Base-by-base conservation (phyloP, 805 yeast genomes). In the Sugiyamaella boreocaroliniensis region DNA sequence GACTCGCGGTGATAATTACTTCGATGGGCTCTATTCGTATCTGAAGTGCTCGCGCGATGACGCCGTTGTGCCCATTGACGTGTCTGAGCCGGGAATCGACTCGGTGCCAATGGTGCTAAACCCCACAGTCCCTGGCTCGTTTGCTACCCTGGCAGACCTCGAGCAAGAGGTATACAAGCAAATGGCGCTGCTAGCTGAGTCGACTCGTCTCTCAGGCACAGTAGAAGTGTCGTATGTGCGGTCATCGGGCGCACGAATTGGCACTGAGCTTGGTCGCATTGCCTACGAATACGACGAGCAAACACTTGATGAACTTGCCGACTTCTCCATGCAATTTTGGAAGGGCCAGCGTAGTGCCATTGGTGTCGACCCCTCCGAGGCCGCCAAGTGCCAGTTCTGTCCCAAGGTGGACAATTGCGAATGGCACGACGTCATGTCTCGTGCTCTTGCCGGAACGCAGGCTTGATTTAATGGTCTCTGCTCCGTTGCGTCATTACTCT, bases 241-340 rank as follows among this genome's bases (percentile, higher is more conserved):
- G 20, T 18, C 41, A 11, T 20, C 34, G 4, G 47, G 53, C 1
- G 16, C 26, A 8, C 37, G 45, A 6, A 32, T 16, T 15, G 58
- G 57, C 32, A 22, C 40, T 26, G 40, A 47, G 1, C n/a, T 61
- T 20, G 62, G 54, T 15, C 19, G 50, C 14, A 20, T 55, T 4
- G 51, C 32, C 32, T 61, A 53, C 45, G 34, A 22, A 19, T 59
- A 50, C 41, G 57, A 56, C 42, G 50, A 53, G 16, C 45, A 44
- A 14, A 43, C 52, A 14, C 29, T 55, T 7, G 22, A 45, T 11
- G 45, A 56, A 41, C 29, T 61, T 19, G 14, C 53, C 34, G 58
- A 54, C 11, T 58, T 52, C 48, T 55, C 63, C 19, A 29, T 61
- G 20, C 49, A 46, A 4, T 61, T 59, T 45, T 61, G 65, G 65